Conservation (phyloP, 768 basidiomycete species). For the Clavulina sp. region DNA sequence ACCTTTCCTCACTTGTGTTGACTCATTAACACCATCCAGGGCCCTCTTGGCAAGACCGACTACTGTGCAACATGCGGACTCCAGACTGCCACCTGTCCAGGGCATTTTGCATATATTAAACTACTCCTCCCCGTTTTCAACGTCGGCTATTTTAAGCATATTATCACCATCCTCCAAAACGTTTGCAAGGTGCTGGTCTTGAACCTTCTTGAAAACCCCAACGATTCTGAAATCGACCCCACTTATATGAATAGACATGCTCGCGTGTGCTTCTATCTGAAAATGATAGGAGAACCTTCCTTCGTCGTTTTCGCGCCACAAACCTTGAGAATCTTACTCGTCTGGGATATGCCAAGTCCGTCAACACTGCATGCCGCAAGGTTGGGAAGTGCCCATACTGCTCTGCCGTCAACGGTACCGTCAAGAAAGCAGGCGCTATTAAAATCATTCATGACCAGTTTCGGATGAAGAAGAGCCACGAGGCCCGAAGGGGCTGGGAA, state of each 20-base stretch:
- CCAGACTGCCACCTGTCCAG: constrained; percentile 83
- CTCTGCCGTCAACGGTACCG: constrained; percentile 79
- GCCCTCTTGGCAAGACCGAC: constrained; percentile 82
- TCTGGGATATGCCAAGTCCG: constrained; percentile 61
- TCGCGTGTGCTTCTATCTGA: constrained; percentile 82
- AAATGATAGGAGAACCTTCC: constrained; percentile 61
- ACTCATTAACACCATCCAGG: constrained; percentile 29
- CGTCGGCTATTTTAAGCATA: constrained; percentile 95
- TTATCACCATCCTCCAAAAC: constrained; percentile 79
- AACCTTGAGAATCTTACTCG: constrained; percentile 88
- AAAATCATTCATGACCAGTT: constrained; percentile 98
- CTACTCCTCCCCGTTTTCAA: constrained; percentile 93
- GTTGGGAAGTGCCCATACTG: constrained; percentile 87
- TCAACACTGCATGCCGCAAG: constrained; percentile 77
- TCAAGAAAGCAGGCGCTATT: constrained; percentile 79
- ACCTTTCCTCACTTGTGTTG: background rate
- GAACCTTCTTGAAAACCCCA: background rate
- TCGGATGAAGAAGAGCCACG: constrained; percentile 79
- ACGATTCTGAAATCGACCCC: background rate
- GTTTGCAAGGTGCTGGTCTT: constrained; percentile 68
- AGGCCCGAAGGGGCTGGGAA: constrained; percentile 78
- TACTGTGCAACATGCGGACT: constrained; percentile 93
- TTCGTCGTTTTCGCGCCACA: constrained; percentile 80
- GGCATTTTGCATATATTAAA: constrained; percentile 98
- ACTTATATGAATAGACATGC: constrained; percentile 38